Percentiles rank a stretch among this genome's conserved stretches.
Conservation (phyloP, 441 rosid genomes). For the Gossypium schwendimanii region DNA sequence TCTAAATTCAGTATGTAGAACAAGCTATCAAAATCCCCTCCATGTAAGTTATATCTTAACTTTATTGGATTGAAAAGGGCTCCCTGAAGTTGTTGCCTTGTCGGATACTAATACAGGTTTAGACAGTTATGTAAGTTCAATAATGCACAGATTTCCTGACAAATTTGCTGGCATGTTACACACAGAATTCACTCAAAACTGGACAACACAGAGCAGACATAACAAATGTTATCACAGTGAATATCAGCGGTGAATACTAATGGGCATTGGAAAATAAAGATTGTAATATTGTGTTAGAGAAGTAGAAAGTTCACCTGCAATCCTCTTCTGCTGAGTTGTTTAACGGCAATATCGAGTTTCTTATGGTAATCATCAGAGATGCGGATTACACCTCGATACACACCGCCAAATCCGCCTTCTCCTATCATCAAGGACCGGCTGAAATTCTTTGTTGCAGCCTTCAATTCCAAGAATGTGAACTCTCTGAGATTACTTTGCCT, state of each 20-base stretch:
- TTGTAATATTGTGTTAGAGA: background rate
- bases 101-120: background rate
- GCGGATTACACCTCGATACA: slow-evolving; percentile 43
- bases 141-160: background rate
- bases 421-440: slow-evolving; percentile 64
- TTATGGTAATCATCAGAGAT: slow-evolving; percentile 39
- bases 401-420: slow-evolving; percentile 73
- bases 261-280: background rate
- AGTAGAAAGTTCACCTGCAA: slow-evolving; percentile 47
- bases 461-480: slow-evolving; percentile 48
- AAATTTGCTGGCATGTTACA: background rate
- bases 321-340: slow-evolving; percentile 80
- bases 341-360: slow-evolving; percentile 75
- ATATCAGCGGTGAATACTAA: background rate
- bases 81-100: background rate
- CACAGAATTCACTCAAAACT: background rate
- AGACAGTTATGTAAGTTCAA: background rate
- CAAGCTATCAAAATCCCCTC: background rate
- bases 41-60: background rate
- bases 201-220: background rate
- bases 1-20: background rate
- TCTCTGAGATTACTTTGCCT: slow-evolving; percentile 59
- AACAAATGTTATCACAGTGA: too few species aligned
- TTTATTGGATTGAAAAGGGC: background rate
- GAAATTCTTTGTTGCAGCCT: slow-evolving; percentile 56